phyloP scores from a whole-genome alignment of 768 basidiomycete species.

The Collybia sordida region DNA sequence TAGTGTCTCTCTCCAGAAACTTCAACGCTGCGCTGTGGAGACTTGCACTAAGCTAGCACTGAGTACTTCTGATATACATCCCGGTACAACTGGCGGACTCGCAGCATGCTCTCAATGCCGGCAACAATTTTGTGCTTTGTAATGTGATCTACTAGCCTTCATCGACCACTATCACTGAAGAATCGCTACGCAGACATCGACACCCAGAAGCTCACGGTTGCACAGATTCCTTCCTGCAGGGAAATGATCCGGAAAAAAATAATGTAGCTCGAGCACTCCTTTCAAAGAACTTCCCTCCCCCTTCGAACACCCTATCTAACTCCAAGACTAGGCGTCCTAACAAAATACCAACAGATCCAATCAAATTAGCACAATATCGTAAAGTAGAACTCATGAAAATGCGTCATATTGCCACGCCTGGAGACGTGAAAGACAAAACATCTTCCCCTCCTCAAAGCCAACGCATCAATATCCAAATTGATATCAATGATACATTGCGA shows the following conservation, averaged over 20 bases:
- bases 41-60: conserved; percentile 60
- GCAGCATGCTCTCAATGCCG: conserved; percentile 50
- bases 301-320: conserved; percentile 13
- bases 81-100: no score
- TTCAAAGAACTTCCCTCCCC: conserved; percentile 46
- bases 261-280: conserved; percentile 52
- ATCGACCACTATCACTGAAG: conserved; percentile 10
- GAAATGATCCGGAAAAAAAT: conserved; percentile 31
- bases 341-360: conserved; percentile 47
- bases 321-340: conserved; percentile 17
- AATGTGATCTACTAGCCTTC: conserved; percentile 16
- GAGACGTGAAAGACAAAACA: conserved; percentile 55
- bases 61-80: conserved; percentile 32
- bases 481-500: conserved; percentile 30
- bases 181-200: conserved; percentile 52
- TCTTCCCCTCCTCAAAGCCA: conserved; percentile 49
- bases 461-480: conserved; percentile 57
- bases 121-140: conserved; percentile 66
- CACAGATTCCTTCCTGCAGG: conserved; percentile 11
- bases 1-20: conserved; percentile 21
- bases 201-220: conserved; percentile 65
- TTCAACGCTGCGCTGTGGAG: conserved; percentile 48
- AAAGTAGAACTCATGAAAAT: conserved; percentile 73
- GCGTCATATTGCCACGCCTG: conserved; percentile 66
- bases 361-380: conserved; percentile 51